phyloP scores from a whole-genome alignment of 2,329 filamentous ascomycete genomes.

The Xylariomycetidae sp. region DNA sequence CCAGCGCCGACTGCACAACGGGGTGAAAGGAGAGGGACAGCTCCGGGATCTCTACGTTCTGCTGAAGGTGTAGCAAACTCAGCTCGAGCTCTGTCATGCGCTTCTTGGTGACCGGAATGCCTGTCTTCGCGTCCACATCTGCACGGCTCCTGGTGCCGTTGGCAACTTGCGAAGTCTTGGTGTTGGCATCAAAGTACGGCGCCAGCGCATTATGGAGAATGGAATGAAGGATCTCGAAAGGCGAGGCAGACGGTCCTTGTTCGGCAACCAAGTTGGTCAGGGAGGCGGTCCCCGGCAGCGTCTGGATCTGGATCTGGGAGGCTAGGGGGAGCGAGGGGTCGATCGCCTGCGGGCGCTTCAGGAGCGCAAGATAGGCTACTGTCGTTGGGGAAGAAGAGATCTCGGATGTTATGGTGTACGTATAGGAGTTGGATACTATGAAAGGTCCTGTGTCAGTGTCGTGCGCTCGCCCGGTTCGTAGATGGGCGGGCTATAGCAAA shows the following conservation, averaged over 20 bases:
- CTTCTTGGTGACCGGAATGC: conserved; percentile 96
- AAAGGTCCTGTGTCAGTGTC: too few species aligned
- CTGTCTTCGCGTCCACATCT: conserved; percentile 87
- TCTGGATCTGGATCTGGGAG: conserved; percentile 88
- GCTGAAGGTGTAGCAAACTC: conserved; percentile 84
- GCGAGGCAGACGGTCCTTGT: conserved; percentile 69
- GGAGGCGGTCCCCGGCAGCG: conserved; percentile 76
- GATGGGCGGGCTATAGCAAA: conserved; percentile 22
- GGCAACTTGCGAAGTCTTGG: conserved; percentile 69
- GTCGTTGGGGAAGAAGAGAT: conserved; percentile 77
- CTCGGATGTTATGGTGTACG: conserved; percentile 77
- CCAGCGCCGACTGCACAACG: conserved; percentile 78
- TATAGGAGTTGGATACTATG: conserved; percentile 51
- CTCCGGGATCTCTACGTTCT: conserved; percentile 97
- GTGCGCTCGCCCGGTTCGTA: too few species aligned
- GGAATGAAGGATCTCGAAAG: conserved; percentile 89
- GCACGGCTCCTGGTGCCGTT: conserved; percentile 66
- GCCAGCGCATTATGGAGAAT: conserved; percentile 86
- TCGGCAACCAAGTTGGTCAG: conserved; percentile 62
- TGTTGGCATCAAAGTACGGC: conserved; percentile 96
- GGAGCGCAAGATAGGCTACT: conserved; percentile 77
- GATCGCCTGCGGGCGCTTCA: conserved; percentile 86
- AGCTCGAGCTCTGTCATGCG: conserved; percentile 91
- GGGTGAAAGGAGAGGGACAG: conserved; percentile 83
- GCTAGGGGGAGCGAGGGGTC: conserved; percentile 77